Evolutionary conservation across 108 stramenopile genomes (phyloP), one percentile per base, ranked within the genome.

Genomic region (Nitzschia sp.): DNA sequence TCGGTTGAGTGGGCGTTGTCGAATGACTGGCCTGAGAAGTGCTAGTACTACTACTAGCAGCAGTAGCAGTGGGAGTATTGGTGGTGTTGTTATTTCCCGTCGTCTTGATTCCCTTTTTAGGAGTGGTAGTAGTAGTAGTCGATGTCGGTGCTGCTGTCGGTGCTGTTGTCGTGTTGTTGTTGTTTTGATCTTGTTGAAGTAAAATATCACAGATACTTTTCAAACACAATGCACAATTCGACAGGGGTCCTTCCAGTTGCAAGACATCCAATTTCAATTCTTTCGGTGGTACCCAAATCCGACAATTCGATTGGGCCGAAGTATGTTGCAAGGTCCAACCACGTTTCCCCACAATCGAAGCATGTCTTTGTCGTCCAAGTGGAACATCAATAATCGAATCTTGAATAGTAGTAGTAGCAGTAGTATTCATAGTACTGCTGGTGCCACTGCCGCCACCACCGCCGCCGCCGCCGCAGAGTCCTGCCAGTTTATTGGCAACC

Each of bases 201-300:
- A 44, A 27, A 73, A 52, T 23, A 33, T 60, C 28, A 11, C 33
- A 21, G 26, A 34, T 21, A 61, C 50, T 34, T 44, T 70, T 57
- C 32, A 80, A 66, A 47, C 84, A 80, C 13, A 50, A 29, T 11
- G 16, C 19, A 22, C 78, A 78, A 45, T 80, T 71, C 3, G 34
- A 9, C 25, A 80, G 67, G 3, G 58, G 69, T 5, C 77, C 84
- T 58, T 85, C 84, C 33, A 85, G 45, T 68, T 85, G 84, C 36
- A 85, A 53, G 15, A 85, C 34, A 68, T 84, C 73, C 36, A 80
- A 69, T 23, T 68, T 48, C 27, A 77, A 33, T 53, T 80, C 68
- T 41, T 77, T 77, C 25, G 80, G 85, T 2, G 92, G 92, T 5
- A 90, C 79, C 86, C 87, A 85, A 50, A 93, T 90, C n/a, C 92